Conservation (phyloP, 2,329 filamentous ascomycete species). For the Cladosporium sp. region DNA sequence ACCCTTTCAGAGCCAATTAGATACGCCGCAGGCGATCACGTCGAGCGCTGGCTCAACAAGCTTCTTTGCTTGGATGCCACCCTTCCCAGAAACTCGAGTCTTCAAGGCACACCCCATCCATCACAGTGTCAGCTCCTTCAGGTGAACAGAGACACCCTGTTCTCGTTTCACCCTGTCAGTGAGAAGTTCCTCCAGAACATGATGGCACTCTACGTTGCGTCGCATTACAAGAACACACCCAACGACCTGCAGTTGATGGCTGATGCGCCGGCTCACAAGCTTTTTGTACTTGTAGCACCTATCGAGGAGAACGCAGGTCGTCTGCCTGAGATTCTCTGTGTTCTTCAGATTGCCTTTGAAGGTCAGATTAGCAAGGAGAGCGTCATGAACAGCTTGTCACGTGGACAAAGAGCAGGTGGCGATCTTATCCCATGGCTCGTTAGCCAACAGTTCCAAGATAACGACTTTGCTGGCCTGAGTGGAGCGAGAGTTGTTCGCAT, state of each 20-base stretch:
- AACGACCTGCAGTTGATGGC: constrained; percentile 99
- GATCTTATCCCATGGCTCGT: constrained; percentile 98
- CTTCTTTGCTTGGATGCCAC: constrained; percentile 93
- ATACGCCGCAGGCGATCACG: constrained; percentile 84
- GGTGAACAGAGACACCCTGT: constrained; percentile 95
- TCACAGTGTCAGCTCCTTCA: constrained; percentile 87
- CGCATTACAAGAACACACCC: constrained; percentile 96
- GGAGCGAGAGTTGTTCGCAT: constrained; percentile 92
- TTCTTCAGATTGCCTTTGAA: constrained; percentile 91
- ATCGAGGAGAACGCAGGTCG: constrained; percentile 73
- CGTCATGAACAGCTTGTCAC: constrained; percentile 82
- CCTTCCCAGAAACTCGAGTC: constrained; percentile 73
- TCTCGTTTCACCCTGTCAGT: constrained; percentile 95
- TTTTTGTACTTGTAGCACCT: constrained; percentile 90
- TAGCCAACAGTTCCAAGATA: constrained; percentile 96
- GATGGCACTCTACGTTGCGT: constrained; percentile 95
- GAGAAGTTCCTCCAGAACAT: constrained; percentile 98
- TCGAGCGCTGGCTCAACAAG: constrained; percentile 95
- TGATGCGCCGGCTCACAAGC: constrained; percentile 92
- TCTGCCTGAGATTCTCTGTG: constrained; percentile 89
- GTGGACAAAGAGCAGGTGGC: constrained; percentile 84
- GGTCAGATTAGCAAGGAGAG: constrained; percentile 92
- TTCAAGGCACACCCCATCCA: constrained; percentile 83
- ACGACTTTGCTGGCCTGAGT: constrained; percentile 90
- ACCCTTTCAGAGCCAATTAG: constrained; percentile 91